These are phyloP conservation scores for Discostella pseudostelligera DNA, from an alignment of 108 stramenopile genomes.

Conservation along the genomic window DNA sequence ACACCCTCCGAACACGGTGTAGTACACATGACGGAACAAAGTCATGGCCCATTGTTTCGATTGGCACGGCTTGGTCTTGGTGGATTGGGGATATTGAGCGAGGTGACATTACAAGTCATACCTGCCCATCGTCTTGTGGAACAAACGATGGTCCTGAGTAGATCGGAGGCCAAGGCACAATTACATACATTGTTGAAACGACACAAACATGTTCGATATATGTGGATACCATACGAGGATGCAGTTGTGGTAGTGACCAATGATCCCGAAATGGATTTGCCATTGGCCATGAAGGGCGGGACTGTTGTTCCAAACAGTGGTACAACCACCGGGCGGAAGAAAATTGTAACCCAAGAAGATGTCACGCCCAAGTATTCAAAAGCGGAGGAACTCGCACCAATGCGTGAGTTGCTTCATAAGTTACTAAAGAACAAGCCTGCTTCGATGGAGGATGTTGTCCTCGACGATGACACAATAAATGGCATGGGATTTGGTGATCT, in stretches of 20 bases:
- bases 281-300: conserved; percentile 31
- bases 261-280: conserved; percentile 67
- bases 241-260: conserved; percentile 94
- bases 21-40: conserved; percentile 60
- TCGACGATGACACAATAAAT: conserved; percentile 55
- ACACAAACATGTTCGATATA: conserved; percentile 95
- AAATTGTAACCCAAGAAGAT: conserved; percentile 43
- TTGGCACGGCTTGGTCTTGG: conserved; percentile 91
- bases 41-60: conserved; percentile 74
- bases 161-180: conserved; percentile 73
- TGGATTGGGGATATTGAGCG: conserved; percentile 92
- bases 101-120: conserved; percentile 89
- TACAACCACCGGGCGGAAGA: conserved; percentile 31
- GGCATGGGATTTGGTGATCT: conserved; percentile 91
- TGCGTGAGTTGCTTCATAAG: conserved; percentile 57
- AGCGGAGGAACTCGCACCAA: conserved; percentile 57
- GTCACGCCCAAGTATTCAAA: conserved; percentile 30
- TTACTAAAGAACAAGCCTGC: conserved; percentile 41
- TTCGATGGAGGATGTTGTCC: conserved; percentile 14
- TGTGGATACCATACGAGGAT: conserved; percentile 99
- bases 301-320: conserved; percentile 31
- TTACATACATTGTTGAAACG: conserved; percentile 53
- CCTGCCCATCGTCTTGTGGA: conserved; percentile 89
- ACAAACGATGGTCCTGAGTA: conserved; percentile 84
- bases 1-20: conserved; percentile 85